A percentile compares a stretch with the other conserved stretches of the same genome.
These are phyloP conservation scores for Suhomyces faveliae DNA, from an alignment of 805 yeast genomes.

Conservation along the genomic window DNA sequence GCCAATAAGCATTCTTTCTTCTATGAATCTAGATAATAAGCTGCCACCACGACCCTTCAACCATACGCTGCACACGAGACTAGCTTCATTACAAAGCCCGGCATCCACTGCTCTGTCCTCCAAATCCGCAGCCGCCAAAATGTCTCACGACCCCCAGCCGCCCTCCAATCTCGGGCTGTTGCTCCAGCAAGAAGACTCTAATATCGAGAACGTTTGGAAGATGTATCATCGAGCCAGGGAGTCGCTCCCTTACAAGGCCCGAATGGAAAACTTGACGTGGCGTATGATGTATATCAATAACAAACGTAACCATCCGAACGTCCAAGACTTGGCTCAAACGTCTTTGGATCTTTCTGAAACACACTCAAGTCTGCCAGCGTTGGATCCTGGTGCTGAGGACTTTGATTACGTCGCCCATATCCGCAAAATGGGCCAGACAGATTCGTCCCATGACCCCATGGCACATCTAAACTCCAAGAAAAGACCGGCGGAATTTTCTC, in stretches of 20 bases:
- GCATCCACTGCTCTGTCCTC: constrained; percentile 5
- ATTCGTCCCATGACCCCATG: constrained; percentile 5
- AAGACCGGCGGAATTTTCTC: constrained; percentile 24
- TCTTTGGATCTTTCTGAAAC: not conserved
- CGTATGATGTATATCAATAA: constrained; percentile 65
- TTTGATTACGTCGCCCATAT: constrained; percentile 68
- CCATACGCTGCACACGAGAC: not conserved
- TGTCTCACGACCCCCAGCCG: constrained; percentile 1
- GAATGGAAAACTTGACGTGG: constrained; percentile 89
- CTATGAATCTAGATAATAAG: not conserved
- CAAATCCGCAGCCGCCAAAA: not conserved
- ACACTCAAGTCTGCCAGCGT: not conserved
- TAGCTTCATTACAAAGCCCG: constrained; percentile 2
- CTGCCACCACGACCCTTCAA: not conserved
- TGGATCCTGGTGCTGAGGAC: constrained; percentile 39
- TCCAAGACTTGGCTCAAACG: not conserved
- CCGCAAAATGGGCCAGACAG: constrained; percentile 50
- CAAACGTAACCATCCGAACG: constrained; percentile 3
- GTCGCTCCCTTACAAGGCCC: constrained; percentile 65
- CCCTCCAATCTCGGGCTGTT: not conserved
- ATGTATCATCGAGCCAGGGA: constrained; percentile 78
- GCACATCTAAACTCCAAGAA: constrained; percentile 12
- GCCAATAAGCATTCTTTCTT: not conserved
- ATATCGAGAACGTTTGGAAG: constrained; percentile 57
- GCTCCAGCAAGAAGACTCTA: constrained; percentile 10